Evolutionary conservation across 1,139 yeast genomes (phyloP), one percentile per base, ranked within the genome.

Genomic region (Lodderomyces theae): DNA sequence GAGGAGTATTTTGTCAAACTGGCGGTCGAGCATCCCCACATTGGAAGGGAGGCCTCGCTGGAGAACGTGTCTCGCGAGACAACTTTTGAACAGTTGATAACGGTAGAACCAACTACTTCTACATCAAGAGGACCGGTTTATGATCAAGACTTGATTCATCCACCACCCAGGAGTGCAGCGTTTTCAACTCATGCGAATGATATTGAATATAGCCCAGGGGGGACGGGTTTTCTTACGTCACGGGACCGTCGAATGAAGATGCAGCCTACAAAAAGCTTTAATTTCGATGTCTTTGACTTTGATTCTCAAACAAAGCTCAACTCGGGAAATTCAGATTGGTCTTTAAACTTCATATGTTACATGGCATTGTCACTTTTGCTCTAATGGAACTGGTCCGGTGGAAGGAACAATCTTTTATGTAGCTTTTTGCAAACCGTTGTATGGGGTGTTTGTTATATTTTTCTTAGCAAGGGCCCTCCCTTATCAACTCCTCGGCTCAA

Each of bases 211-310:
- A n/a, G n/a, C n/a, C n/a, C n/a, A n/a, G n/a, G n/a, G n/a, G n/a
- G n/a, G 10, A 16, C 11, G 31, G 10, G 18, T 8, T 13, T 7
- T 28, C 10, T n/a, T 3, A 7, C 31, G 4, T 15, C 31, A 15
- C 13, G 31, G 15, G 18, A 7, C n/a, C 31, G 18, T 5, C 13
- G 31, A 28, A 4, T 10, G n/a, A 28, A 8, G 3, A 13, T 16
- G 18, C 18, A 7, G 7, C 3, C 18, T 15, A 28, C 31, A 28
- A 28, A 28, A 15, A 28, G 31, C 12, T 28, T 34, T 18, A 21
- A 35, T 12, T 35, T 35, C 15, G 34, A 35, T 18, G 34, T 35
- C 6, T 35, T 35, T 35, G 38, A 28, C 22, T 21, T 35, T 21
- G 34, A 35, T 3, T 10, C 37, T 7, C 15, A 34, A 23, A 33